Base-by-base conservation (phyloP, 768 basidiomycete genomes). In the Pholiota microspora region DNA sequence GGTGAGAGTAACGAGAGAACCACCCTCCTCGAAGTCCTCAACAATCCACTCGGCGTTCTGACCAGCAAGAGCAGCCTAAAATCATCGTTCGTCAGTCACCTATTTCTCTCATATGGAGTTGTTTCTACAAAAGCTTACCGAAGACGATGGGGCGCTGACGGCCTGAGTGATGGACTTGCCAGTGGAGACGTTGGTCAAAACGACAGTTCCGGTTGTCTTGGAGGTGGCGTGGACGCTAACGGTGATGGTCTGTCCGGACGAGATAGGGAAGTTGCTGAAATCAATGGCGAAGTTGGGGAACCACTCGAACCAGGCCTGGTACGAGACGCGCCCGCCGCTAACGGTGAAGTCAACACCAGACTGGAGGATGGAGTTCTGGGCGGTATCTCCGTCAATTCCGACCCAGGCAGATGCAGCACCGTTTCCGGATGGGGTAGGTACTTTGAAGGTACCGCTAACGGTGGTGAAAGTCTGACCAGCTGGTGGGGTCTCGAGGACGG, bases 41-140 rank as follows among this genome's bases (percentile, higher is more conserved):
- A 62, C 60, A 42, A 62, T 62, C 60, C 60, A 62, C 45, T 62
- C 60, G 18, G 60, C 60, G 38, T 62, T 62, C 55, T 62, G 55
- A 6, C 55, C 57, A 49, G 55, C 55, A 49, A 62, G 60, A 18
- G 57, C 60, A 34, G 56, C 56, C 56, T 58, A 23, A 16, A 31
- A 31, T 31, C 12, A 6, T 10, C n/a, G 10, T 13, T 31, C 18
- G 16, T 57, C 27, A 52, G 27, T 28, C 28, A 44, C 24, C 3
- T 16, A 40, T 4, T 13, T 5, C 25, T n/a, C 29, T 4, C 27
- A n/a, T 24, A 49, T 16, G n/a, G n/a, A n/a, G n/a, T n/a, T 3
- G 38, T 28, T 9, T 16, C 9, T 40, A 12, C 12, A 29, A 52
- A 15, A 3, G 25, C 42, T 50, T 36, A 58, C 56, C 31, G 56